Evolutionary conservation across 345 rosid genomes (phyloP).

Genomic region (Salix suchowensis): DNA sequence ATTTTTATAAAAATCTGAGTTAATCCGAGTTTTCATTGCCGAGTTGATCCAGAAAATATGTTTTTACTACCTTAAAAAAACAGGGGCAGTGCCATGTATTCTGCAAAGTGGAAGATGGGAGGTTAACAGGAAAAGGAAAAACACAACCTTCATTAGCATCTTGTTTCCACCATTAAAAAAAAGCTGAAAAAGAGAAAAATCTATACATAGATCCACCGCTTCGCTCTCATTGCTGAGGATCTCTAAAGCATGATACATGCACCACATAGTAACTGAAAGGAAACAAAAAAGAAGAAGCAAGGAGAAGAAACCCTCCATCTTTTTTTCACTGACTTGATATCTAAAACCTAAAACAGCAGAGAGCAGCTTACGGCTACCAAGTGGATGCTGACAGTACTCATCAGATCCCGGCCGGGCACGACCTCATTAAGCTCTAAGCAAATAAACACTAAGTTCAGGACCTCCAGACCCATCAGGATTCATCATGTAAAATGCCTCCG

Average conservation of each 20-base stretch:
- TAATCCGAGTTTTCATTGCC: too few relatives aligned
- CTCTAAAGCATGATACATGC: background rate
- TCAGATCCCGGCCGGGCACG: too few relatives aligned
- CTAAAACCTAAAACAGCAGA: background rate
- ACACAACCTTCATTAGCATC: background rate
- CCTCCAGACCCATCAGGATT: slow-evolving; percentile 78
- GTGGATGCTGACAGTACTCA: background rate
- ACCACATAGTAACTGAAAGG: background rate
- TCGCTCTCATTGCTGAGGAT: background rate
- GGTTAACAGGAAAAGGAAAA: background rate
- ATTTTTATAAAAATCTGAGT: too few relatives aligned
- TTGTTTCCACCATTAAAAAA: background rate
- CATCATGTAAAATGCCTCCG: slow-evolving; percentile 95
- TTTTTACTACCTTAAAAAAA: too few relatives aligned
- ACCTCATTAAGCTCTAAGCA: slow-evolving; percentile 52
- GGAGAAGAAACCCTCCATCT: background rate
- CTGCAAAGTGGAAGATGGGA: background rate
- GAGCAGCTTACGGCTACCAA: too few relatives aligned
- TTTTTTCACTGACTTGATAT: background rate
- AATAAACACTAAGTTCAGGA: slow-evolving; percentile 85
- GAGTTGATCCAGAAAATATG: too few relatives aligned
- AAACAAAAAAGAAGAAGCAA: background rate
- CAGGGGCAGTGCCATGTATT: background rate
- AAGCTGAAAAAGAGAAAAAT: background rate
- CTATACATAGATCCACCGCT: background rate